phyloP scores from a whole-genome alignment of 2,329 filamentous ascomycete genomes.

The Aaosphaeria arxii region DNA sequence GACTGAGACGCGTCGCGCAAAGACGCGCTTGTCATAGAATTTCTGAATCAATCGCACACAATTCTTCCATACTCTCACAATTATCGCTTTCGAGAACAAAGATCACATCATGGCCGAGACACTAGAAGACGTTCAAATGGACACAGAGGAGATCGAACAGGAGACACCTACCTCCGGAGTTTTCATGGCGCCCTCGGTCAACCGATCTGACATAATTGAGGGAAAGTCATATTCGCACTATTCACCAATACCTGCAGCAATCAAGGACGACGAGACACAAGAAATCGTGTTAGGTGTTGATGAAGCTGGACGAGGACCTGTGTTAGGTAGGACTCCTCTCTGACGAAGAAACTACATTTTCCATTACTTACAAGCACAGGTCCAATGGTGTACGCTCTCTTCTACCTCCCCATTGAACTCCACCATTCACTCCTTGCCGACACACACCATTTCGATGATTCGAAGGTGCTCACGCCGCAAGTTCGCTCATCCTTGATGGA shows the following conservation, averaged over 20 bases:
- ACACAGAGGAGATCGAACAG: slow-evolving; percentile 31
- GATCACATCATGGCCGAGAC: slow-evolving; percentile 22
- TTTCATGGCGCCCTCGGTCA: slow-evolving; percentile 49
- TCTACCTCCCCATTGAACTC: slow-evolving; percentile 66
- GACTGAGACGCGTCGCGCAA: too few relatives aligned
- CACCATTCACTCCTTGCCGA: slow-evolving; percentile 72
- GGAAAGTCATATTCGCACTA: slow-evolving; percentile 50
- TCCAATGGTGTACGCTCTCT: slow-evolving; percentile 66
- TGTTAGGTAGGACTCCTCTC: slow-evolving; percentile 62
- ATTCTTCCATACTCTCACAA: too few relatives aligned
- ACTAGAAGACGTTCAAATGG: slow-evolving; percentile 30
- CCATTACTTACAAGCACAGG: slow-evolving; percentile 34
- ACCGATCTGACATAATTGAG: slow-evolving; percentile 35
- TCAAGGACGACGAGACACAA: slow-evolving; percentile 44
- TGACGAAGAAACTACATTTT: slow-evolving; percentile 4
- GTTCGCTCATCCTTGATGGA: slow-evolving; percentile 72
- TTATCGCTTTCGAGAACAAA: too few relatives aligned
- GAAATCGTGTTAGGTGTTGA: slow-evolving; percentile 84
- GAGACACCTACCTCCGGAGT: slow-evolving; percentile 36
- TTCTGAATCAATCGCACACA: too few relatives aligned
- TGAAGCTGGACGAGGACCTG: slow-evolving; percentile 89
- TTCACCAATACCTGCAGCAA: slow-evolving; percentile 41
- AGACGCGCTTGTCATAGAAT: too few relatives aligned
- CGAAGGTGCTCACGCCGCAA: slow-evolving; percentile 81
- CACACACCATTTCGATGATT: slow-evolving; percentile 89